Base-by-base conservation (phyloP, 1,284 basidiomycete genomes). In the Cystobasidiaceae sp. region DNA sequence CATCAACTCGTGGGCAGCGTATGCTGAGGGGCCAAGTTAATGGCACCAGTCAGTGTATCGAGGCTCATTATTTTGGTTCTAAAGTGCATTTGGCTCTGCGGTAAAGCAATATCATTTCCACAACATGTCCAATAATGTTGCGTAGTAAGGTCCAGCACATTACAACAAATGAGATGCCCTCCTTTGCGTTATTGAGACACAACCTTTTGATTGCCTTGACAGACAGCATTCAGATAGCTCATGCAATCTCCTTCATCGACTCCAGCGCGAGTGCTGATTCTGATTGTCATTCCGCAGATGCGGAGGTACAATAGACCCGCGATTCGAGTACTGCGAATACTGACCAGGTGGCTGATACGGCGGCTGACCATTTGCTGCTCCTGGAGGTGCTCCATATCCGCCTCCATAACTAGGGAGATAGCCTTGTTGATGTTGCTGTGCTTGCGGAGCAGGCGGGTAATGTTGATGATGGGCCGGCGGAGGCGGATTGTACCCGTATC, bases 201-300 rank as follows among this genome's bases (percentile, higher is more conserved):
- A 19, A 5, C 43, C 43, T 44, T 7, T 19, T n/a, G 4, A 6
- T 17, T 5, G 25, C 43, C 19, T 44, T 23, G 43, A 19, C 43
- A 19, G 25, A 23, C 15, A 7, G 46, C 30, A 49, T 27, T 25
- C 3, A 23, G 21, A 49, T 19, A 49, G 23, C n/a, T 25, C 17
- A 39, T 39, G 21, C 21, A 21, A 49, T 15, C 41, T 28, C 13
- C 32, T 13, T 43, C 32, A 45, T 34, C 39, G 13, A 48, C 45
- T 33, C 46, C 44, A 60, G 19, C 44, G 23, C 25, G 27, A 30
- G 23, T 43, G 60, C 6, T 27, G 9, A 17, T 49, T 39, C 45
- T 59, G 57, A 15, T 49, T 34, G 43, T 52, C 37, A 39, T 54
- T 39, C 39, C 54, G 60, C 37, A 52, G 50, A 21, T 52, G 50